Conservation (phyloP, 192 early-diverging fungal species). For the Coemansia sp. region DNA sequence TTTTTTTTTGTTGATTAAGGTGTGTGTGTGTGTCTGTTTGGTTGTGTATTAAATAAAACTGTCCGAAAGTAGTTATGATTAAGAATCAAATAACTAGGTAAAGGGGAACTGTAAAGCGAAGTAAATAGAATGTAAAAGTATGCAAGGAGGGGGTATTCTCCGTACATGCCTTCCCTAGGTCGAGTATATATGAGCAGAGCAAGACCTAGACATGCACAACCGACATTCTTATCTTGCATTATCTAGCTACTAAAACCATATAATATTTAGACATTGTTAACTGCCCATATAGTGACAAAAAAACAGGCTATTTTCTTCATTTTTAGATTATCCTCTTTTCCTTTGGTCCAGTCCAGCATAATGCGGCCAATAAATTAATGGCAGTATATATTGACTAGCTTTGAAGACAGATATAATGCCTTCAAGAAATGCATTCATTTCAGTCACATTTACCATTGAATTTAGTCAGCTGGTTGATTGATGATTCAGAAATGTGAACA, state of each 20-base stretch:
- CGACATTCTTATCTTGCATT: background rate
- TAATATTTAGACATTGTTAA: background rate
- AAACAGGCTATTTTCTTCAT: background rate
- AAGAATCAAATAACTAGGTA: background rate
- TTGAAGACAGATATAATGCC: too few species aligned
- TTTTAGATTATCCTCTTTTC: background rate
- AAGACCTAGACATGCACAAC: background rate
- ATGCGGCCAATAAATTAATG: background rate
- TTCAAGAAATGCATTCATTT: background rate
- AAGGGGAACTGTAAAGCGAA: background rate
- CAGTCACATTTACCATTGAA: background rate
- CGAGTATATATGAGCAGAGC: background rate
- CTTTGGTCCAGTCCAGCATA: background rate
- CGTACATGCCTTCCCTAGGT: background rate
- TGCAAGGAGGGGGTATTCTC: constrained; percentile 1
- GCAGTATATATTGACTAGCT: too few species aligned
- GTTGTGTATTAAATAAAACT: constrained; percentile 2
- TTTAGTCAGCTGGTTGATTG: background rate
- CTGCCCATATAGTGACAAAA: background rate
- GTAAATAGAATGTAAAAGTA: background rate
- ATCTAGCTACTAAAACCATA: background rate
- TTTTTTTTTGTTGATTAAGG: background rate
- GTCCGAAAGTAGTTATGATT: background rate
- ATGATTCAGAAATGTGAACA: constrained; percentile 3
- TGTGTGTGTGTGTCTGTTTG: constrained; percentile 2